Conservation (phyloP, 192 early-diverging fungal species). For the Podochytrium sp. region DNA sequence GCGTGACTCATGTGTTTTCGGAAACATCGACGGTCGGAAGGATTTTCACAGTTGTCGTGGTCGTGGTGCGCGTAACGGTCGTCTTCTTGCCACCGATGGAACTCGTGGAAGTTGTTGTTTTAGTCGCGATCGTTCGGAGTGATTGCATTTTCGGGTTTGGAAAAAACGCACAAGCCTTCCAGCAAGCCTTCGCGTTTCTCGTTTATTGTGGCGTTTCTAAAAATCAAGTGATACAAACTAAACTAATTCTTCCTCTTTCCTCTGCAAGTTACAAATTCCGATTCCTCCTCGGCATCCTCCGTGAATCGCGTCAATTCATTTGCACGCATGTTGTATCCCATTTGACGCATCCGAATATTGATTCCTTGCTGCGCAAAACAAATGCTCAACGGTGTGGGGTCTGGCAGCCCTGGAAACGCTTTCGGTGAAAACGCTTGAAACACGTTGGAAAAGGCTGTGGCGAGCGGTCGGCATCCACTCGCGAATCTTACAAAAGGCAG, state of each 20-base stretch:
- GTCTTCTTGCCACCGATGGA: too few species aligned
- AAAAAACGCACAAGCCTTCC: too few species aligned
- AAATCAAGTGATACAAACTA: too few species aligned
- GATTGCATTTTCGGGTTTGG: neutral
- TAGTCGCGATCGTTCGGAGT: too few species aligned
- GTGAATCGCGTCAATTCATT: neutral
- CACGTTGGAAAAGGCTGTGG: conserved; percentile 26
- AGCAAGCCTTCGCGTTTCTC: too few species aligned
- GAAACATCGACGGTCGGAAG: too few species aligned
- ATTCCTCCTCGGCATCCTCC: neutral
- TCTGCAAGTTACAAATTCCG: neutral
- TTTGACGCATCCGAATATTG: conserved; percentile 45
- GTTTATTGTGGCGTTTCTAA: too few species aligned
- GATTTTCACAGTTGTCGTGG: too few species aligned
- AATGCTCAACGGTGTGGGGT: conserved; percentile 42
- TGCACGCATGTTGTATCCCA: neutral
- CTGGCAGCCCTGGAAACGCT: conserved; percentile 46
- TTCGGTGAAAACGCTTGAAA: conserved; percentile 47
- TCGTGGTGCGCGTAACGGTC: too few species aligned
- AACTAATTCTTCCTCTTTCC: neutral
- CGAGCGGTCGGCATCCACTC: conserved; percentile 9
- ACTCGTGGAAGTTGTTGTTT: too few species aligned
- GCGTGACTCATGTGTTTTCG: too few species aligned
- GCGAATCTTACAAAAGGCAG: neutral
- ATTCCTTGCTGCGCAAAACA: conserved; percentile 50